phyloP scores from a whole-genome alignment of 257 asterid genomes.

The Capsicum pubescens region DNA sequence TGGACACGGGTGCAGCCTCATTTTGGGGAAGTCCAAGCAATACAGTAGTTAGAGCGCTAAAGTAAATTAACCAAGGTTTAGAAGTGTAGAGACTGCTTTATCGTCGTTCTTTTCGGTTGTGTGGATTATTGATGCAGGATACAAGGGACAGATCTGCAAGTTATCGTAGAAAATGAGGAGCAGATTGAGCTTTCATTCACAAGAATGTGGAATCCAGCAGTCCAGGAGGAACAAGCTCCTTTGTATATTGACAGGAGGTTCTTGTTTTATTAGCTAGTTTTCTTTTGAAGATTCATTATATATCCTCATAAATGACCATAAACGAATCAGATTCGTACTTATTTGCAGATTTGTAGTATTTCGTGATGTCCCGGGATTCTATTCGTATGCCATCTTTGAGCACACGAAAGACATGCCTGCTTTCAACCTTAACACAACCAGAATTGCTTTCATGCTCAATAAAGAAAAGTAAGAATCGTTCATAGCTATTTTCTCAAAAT shows the following conservation, averaged over 20 bases:
- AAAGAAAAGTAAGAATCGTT: conserved; percentile 40
- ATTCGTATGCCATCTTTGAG: conserved; percentile 48
- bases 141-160: conserved; percentile 43
- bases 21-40: background rate
- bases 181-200: conserved; percentile 61
- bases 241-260: conserved; percentile 74
- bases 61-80: background rate
- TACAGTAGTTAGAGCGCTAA: background rate
- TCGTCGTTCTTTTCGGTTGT: background rate
- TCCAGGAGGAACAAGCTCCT: conserved; percentile 69
- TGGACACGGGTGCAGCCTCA: background rate
- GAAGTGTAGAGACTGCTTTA: background rate
- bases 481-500: background rate
- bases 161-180: conserved; percentile 55
- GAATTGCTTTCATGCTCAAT: conserved; percentile 55
- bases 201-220: conserved; percentile 67
- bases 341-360: conserved; percentile 46
- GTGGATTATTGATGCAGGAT: conserved; percentile 38
- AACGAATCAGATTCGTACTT: background rate
- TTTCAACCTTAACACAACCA: conserved; percentile 49
- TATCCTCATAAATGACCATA: background rate
- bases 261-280: background rate
- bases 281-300: background rate
- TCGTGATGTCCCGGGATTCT: conserved; percentile 48
- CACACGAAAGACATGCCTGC: conserved; percentile 47